A percentile compares a stretch with the other conserved stretches of the same genome.
These are phyloP conservation scores for Trifolium pratense DNA, from an alignment of 306 rosid genomes.

Conservation along the genomic window DNA sequence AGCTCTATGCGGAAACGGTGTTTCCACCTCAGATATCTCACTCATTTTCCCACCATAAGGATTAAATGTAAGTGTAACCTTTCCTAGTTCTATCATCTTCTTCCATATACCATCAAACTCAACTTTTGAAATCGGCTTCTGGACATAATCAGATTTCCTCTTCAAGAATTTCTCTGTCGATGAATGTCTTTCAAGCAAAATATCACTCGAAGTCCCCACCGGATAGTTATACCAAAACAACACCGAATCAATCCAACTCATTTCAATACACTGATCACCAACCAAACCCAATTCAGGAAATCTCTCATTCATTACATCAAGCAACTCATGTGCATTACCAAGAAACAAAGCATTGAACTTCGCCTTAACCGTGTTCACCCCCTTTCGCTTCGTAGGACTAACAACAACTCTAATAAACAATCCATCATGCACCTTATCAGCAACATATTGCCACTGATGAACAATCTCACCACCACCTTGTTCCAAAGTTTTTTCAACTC, in stretches of 20 bases:
- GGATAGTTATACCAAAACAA: constrained; percentile 67
- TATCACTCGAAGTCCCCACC: constrained; percentile 51
- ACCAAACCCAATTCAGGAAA: constrained; percentile 62
- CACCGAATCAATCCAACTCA: constrained; percentile 69
- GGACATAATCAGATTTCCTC: constrained; percentile 78
- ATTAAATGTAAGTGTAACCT: constrained; percentile 55
- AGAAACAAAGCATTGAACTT: constrained; percentile 69
- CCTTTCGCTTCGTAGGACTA: constrained; percentile 54
- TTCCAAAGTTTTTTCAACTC: constrained; percentile 67
- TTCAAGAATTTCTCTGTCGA: constrained; percentile 57
- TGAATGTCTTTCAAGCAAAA: constrained; percentile 60
- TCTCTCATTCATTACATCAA: constrained; percentile 47
- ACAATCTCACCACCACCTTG: constrained; percentile 64
- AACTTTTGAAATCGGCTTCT: constrained; percentile 51
- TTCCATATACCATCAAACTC: constrained; percentile 66
- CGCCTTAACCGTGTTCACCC: constrained; percentile 52
- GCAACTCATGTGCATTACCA: constrained; percentile 52
- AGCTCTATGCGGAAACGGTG: constrained; percentile 76
- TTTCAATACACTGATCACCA: constrained; percentile 55
- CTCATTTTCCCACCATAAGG: constrained; percentile 80
- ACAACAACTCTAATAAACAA: constrained; percentile 67
- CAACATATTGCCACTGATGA: constrained; percentile 66
- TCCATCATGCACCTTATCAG: constrained; percentile 50
- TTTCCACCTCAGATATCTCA: constrained; percentile 60
- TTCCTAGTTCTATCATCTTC: constrained; percentile 65